Base-by-base conservation (phyloP, 805 yeast genomes). In the Candida glaebosa region DNA sequence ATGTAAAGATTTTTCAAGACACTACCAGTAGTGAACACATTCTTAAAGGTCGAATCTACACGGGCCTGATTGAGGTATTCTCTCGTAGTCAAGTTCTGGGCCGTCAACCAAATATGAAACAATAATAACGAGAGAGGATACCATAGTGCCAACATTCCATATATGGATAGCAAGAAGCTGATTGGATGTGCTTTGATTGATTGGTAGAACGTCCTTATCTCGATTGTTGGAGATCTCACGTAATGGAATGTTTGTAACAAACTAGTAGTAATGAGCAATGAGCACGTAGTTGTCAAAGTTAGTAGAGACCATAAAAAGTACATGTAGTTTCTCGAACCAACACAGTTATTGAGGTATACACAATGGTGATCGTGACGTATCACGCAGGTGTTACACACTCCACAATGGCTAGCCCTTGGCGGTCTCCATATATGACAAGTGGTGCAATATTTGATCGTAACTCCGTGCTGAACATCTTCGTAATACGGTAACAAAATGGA, bases 331-430 rank as follows among this genome's bases (percentile, higher is more conserved):
- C 75, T 45, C 34, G 47, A 43, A 4, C 75, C 73, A 37, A 69
- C 67, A 46, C 75, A 69, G 43, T 67, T 68, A 47, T 68, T 68
- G 38, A 87, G 55, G 78, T 85, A 79, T 26, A 69, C 50, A 54
- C 90, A 84, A 57, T 84, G 90, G 56, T 84, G 91, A 51, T 87
- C 96, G 51, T 78, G 83, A 37, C 75, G 51, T 8, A 76, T 58
- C 15, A 85, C 67, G 53, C 96, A 87, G 5, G 69, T 67, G 46
- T 78, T 78, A 61, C 96, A 87, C 2, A 69, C 67, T 1, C 81
- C 70, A 53, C 96, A 87, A 58, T 87, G 96, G 46, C 68, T 61
- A 15, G 67, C 63, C 40, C 95, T 62, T 1, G 89, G 87, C 7
- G 88, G 83, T 48, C 91, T 61, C 91, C 95, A 86, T 12, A 69